Conservation (phyloP, 176 grass and related monocot species). For the Zoysia japonica region DNA sequence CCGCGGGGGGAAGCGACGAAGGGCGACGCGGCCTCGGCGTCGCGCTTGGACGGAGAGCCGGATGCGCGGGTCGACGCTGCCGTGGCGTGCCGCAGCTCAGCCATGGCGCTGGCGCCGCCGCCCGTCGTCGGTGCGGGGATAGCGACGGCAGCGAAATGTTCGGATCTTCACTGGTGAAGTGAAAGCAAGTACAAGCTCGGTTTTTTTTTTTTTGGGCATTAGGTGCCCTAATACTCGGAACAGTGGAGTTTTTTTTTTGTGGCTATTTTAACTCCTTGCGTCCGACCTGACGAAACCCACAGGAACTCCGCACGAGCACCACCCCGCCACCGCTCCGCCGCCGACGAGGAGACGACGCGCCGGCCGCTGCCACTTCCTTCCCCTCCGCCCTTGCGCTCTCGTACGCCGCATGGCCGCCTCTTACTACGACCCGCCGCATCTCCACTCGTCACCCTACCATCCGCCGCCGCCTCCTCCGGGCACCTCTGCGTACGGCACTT, state of each 20-base stretch:
- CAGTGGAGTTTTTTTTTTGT: too few species aligned
- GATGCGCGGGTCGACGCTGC: constrained; percentile 48
- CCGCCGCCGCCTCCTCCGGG: constrained; percentile 48
- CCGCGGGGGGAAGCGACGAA: constrained; percentile 47
- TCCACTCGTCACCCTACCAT: constrained; percentile 42
- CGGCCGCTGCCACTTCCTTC: not conserved
- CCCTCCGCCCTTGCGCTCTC: not conserved
- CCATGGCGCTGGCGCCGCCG: constrained; percentile 52
- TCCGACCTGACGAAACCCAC: not conserved
- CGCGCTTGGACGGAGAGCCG: constrained; percentile 61
- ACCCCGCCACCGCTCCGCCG: not conserved
- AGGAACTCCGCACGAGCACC: not conserved
- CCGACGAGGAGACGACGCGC: not conserved
- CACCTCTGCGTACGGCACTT: constrained; percentile 46
- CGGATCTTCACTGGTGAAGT: constrained; percentile 6
- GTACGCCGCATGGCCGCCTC: constrained; percentile 42
- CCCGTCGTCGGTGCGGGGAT: not conserved
- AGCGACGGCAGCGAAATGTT: not conserved
- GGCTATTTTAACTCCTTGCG: not conserved
- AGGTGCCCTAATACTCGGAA: too few species aligned
- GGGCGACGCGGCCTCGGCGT: constrained; percentile 42
- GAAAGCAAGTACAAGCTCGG: not conserved
- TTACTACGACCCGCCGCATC: constrained; percentile 59
- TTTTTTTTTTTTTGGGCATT: too few species aligned
- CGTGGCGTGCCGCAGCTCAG: constrained; percentile 82